Percentiles rank a stretch among this genome's conserved stretches.
Conservation (phyloP, 805 yeast genomes). For the Candida multigemmis region DNA sequence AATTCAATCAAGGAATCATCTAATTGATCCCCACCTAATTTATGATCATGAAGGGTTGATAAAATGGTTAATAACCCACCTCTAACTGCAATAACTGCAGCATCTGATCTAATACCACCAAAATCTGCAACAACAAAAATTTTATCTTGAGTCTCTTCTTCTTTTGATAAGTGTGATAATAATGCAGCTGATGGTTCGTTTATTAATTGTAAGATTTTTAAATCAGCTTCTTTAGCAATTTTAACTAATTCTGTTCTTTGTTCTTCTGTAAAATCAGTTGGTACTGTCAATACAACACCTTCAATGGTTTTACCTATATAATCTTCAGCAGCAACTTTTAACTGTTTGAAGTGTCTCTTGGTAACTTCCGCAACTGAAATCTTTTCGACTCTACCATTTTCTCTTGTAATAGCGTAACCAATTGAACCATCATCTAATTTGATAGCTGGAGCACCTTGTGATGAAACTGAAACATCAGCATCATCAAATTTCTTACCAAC, state of each 20-base stretch:
- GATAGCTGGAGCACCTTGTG: constrained; percentile 51
- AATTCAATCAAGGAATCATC: constrained; percentile 73
- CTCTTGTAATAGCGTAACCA: constrained; percentile 53
- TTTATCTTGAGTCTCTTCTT: constrained; percentile 51
- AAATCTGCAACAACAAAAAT: constrained; percentile 89
- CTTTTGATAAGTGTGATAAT: constrained; percentile 60
- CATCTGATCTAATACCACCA: constrained; percentile 93
- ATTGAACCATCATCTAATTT: constrained; percentile 53
- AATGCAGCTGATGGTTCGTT: constrained; percentile 91
- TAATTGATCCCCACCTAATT: constrained; percentile 81
- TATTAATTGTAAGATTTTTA: constrained; percentile 77
- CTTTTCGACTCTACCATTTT: constrained; percentile 41
- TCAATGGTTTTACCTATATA: constrained; percentile 75
- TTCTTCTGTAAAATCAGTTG: constrained; percentile 72
- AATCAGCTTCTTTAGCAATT: constrained; percentile 62
- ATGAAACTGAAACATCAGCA: constrained; percentile 49
- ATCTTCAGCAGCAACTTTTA: constrained; percentile 86
- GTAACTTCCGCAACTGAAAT: constrained; percentile 71
- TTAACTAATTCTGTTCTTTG: constrained; percentile 59
- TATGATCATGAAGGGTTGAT: constrained; percentile 74
- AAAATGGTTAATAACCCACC: constrained; percentile 89
- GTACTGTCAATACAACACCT: constrained; percentile 83
- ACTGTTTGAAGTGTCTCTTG: constrained; percentile 73
- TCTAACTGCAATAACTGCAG: constrained; percentile 85
- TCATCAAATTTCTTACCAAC: constrained; percentile 68